Conservation (phyloP, 768 basidiomycete species). For the Mycena crocata region DNA sequence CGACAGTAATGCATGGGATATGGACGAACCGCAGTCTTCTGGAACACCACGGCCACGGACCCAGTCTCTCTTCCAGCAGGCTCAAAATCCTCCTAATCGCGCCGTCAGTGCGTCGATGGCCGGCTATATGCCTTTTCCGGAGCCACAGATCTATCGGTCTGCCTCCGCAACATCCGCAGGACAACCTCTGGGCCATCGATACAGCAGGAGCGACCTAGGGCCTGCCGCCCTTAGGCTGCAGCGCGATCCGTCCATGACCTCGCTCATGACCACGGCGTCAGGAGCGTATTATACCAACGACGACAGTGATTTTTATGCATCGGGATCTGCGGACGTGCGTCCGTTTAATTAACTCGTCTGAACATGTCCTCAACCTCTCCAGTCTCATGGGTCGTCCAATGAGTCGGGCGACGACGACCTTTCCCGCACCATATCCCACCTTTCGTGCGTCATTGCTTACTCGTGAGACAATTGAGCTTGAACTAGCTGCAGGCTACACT, state of each 20-base stretch:
- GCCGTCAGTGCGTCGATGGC: slow-evolving; percentile 50
- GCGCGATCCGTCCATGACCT: slow-evolving; percentile 49
- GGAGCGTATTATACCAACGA: slow-evolving; percentile 50
- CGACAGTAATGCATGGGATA: slow-evolving; percentile 14
- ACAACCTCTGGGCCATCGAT: slow-evolving; percentile 46
- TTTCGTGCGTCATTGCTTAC: slow-evolving; percentile 49
- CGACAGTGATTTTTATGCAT: slow-evolving; percentile 48
- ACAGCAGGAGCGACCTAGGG: slow-evolving; percentile 53
- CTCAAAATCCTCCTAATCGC: slow-evolving; percentile 47
- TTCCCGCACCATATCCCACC: slow-evolving; percentile 48
- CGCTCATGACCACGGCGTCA: slow-evolving; percentile 46
- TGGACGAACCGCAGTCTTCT: slow-evolving; percentile 30
- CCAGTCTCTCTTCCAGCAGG: slow-evolving; percentile 45
- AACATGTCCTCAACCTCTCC: slow-evolving; percentile 27
- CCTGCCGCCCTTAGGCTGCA: slow-evolving; percentile 36
- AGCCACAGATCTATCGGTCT: slow-evolving; percentile 64
- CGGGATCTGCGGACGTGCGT: slow-evolving; percentile 48
- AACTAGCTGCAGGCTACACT: slow-evolving; percentile 60
- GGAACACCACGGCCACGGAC: slow-evolving; percentile 44
- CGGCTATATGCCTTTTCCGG: slow-evolving; percentile 57
- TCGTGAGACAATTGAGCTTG: slow-evolving; percentile 26
- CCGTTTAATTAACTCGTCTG: not conserved
- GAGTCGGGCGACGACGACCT: slow-evolving; percentile 41
- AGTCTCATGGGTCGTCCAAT: slow-evolving; percentile 42
- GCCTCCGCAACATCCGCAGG: slow-evolving; percentile 47